Evolutionary conservation across 2,329 filamentous ascomycete genomes (phyloP).

Genomic region (Microascus cirrosus): DNA sequence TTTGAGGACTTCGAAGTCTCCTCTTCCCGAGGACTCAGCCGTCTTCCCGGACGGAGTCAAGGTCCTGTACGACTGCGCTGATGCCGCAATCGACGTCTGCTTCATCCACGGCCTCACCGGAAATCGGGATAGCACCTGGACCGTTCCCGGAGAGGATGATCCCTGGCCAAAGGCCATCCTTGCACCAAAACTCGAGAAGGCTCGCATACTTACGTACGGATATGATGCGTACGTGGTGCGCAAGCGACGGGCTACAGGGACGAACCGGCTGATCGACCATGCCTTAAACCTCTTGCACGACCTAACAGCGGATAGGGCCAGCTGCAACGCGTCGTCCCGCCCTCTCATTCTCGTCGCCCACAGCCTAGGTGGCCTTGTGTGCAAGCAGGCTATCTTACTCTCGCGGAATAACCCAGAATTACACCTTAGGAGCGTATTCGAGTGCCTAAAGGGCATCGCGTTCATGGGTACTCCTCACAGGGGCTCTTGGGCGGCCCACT

Average conservation of each 20-base stretch:
- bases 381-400: conserved; percentile 20
- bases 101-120: conserved; percentile 30
- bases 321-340: conserved; percentile 10
- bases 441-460: conserved; percentile 15
- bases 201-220: conserved; percentile 25
- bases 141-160: conserved; percentile 11
- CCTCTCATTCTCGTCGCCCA: conserved; percentile 24
- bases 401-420: conserved; percentile 18
- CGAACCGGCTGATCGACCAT: conserved; percentile 16
- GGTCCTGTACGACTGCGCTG: conserved; percentile 9
- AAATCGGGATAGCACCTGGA: conserved; percentile 25
- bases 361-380: conserved; percentile 26
- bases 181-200: conserved; percentile 14
- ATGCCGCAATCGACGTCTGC: conserved; percentile 15
- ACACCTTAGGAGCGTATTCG: conserved; percentile 17
- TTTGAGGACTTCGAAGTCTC: too few relatives aligned
- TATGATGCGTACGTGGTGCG: conserved; percentile 22
- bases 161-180: conserved; percentile 24
- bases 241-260: conserved; percentile 7
- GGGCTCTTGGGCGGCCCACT: conserved; percentile 21
- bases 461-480: conserved; percentile 27
- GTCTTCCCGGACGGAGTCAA: conserved; percentile 9
- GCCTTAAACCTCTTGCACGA: conserved; percentile 17
- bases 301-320: conserved; percentile 13
- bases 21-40: too few relatives aligned